Base-by-base conservation (phyloP, 73 alveolate genomes). In the Symbiodinium natans region DNA sequence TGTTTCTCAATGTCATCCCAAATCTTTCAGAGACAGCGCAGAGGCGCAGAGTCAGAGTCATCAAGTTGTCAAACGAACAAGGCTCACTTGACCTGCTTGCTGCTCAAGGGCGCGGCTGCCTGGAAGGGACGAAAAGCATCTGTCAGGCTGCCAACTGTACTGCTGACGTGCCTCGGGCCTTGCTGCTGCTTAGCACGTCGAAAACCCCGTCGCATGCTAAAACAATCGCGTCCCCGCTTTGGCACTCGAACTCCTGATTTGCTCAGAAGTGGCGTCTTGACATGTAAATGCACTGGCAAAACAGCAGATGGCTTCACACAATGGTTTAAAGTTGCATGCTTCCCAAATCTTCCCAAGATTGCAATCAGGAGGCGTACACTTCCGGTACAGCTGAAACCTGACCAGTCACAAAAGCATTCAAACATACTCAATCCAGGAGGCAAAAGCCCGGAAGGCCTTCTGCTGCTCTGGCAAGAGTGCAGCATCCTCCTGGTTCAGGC, bases 101-200 rank as follows among this genome's bases (percentile, higher is more conserved):
- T 10, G 71, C 71, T 52, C 71, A 52, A 29, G 71, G 71, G 23
- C 71, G 71, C 17, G 71, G 71, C 71, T 29, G 71, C 71, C 71
- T 52, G 71, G 71, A 13, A 13, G 71, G 71, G 71, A 2, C 23
- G 29, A 21, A 29, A 15, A 6, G n/a, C n/a, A n/a, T n/a, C n/a
- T n/a, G n/a, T n/a, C n/a, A n/a, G n/a, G n/a, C n/a, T n/a, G n/a
- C n/a, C n/a, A n/a, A n/a, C n/a, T n/a, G n/a, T n/a, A n/a, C n/a
- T n/a, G n/a, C n/a, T 23, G 36, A 17, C 87, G 17, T 33, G 41
- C 29, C 17, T 9, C 85, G 33, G 21, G 94, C 94, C 94, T 87
- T 87, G 94, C 84, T 56, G 59, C 94, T 87, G 94, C 94, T 87
- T 54, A 87, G 94, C 84, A 87, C 94, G 13, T 87, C 94, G 84